A percentile compares a stretch with the other conserved stretches of the same genome.
phyloP scores from a whole-genome alignment of 2,329 filamentous ascomycete species.

The Incumbomyces lentus region DNA sequence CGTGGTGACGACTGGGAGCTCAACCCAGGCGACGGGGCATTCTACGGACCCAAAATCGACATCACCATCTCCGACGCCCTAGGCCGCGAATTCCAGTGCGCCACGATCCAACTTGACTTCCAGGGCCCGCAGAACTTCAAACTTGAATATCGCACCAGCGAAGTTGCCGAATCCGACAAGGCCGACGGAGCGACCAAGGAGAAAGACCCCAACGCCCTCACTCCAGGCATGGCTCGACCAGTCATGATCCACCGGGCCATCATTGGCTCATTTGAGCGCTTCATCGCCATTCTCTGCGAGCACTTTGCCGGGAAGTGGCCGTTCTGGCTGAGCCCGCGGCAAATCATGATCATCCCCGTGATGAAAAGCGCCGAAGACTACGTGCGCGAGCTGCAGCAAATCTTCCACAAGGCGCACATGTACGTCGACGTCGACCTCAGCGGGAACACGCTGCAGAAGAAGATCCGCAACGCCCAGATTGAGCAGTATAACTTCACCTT shows the following conservation, averaged over 20 bases:
- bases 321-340: slow-evolving; percentile 43
- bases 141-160: slow-evolving; percentile 72
- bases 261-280: slow-evolving; percentile 41
- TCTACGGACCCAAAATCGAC: slow-evolving; percentile 98
- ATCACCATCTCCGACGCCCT: slow-evolving; percentile 87
- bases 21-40: slow-evolving; percentile 90
- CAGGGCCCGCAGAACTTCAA: slow-evolving; percentile 77
- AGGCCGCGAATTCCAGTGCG: slow-evolving; percentile 74
- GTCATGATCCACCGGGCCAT: slow-evolving; percentile 44
- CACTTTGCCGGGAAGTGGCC: slow-evolving; percentile 45
- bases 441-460: slow-evolving; percentile 42
- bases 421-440: slow-evolving; percentile 39
- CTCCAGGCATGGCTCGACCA: slow-evolving; percentile 36
- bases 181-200: slow-evolving; percentile 23
- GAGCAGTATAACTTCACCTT: slow-evolving; percentile 44
- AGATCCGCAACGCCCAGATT: slow-evolving; percentile 40
- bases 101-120: slow-evolving; percentile 91
- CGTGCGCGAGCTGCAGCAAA: slow-evolving; percentile 35
- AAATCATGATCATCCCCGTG: slow-evolving; percentile 41
- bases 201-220: slow-evolving; percentile 27
- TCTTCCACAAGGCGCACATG: slow-evolving; percentile 36
- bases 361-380: slow-evolving; percentile 42
- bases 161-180: slow-evolving; percentile 36
- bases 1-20: slow-evolving; percentile 69
- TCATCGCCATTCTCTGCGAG: slow-evolving; percentile 41